Conservation (phyloP, 148 eudicot species). For the Nyssa sinensis region DNA sequence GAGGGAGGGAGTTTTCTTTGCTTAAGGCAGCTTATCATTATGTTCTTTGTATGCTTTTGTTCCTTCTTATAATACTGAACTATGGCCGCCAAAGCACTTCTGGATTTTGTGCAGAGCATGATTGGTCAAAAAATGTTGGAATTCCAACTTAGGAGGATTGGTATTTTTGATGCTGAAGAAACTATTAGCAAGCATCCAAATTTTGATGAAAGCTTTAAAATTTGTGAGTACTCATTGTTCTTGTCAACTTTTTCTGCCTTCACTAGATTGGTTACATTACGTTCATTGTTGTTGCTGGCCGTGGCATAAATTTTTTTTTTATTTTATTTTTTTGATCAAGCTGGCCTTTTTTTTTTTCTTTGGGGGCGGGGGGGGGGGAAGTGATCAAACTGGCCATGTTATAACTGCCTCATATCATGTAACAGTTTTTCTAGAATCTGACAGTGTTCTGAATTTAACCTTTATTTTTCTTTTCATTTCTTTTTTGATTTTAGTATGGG, state of each 20-base stretch:
- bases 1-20: neutral
- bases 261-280: slow-evolving; percentile 4
- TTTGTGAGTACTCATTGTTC: slow-evolving; percentile 50
- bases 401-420: neutral
- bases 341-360: no score
- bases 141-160: slow-evolving; percentile 75
- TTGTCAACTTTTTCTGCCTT: neutral
- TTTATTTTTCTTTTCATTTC: slow-evolving; percentile 6
- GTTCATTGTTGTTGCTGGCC: neutral
- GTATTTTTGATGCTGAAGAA: slow-evolving; percentile 82
- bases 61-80: slow-evolving; percentile 14
- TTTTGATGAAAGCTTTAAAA: slow-evolving; percentile 79
- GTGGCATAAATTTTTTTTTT: no score
- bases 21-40: neutral
- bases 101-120: slow-evolving; percentile 64
- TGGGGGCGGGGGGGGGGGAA: no score
- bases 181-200: slow-evolving; percentile 71
- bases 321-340: no score
- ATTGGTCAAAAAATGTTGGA: slow-evolving; percentile 92
- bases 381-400: no score
- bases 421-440: neutral
- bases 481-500: slow-evolving; percentile 68
- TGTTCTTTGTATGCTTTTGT: neutral
- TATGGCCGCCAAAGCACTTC: slow-evolving; percentile 52
- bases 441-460: neutral